phyloP scores from a whole-genome alignment of 306 rosid species.

The Cucurbita ficifolia region DNA sequence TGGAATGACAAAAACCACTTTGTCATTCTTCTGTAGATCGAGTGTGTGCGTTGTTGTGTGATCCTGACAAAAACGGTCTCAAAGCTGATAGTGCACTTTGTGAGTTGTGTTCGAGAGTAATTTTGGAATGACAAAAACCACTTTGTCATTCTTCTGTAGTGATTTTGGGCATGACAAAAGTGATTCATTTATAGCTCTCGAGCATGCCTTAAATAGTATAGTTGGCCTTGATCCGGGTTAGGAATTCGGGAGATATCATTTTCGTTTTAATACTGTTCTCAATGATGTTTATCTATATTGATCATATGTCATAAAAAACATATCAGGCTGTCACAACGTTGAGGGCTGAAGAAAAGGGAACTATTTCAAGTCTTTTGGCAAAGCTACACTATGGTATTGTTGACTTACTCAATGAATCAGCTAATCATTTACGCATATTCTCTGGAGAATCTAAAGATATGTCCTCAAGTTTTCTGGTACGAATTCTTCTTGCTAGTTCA shows the following conservation, averaged over 20 bases:
- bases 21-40: too few relatives aligned
- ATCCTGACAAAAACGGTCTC: too few relatives aligned
- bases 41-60: too few relatives aligned
- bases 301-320: neutral
- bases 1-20: neutral
- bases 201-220: neutral
- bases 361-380: conserved; percentile 44
- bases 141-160: too few relatives aligned
- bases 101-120: neutral
- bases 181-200: neutral
- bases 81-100: neutral
- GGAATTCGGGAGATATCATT: neutral
- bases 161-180: neutral
- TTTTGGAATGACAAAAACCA: neutral
- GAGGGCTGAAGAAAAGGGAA: conserved; percentile 66
- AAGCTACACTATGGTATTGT: conserved; percentile 61
- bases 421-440: conserved; percentile 12
- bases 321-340: conserved; percentile 52
- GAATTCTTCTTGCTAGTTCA: neutral
- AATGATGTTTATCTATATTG: neutral
- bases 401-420: conserved; percentile 55
- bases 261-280: neutral
- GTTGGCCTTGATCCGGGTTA: neutral
- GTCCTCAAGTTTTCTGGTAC: conserved; percentile 40
- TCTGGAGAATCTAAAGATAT: conserved; percentile 27